Evolutionary conservation across 768 basidiomycete species (phyloP), one percentile per base, ranked within the genome.

Genomic region (Suillus luteus): DNA sequence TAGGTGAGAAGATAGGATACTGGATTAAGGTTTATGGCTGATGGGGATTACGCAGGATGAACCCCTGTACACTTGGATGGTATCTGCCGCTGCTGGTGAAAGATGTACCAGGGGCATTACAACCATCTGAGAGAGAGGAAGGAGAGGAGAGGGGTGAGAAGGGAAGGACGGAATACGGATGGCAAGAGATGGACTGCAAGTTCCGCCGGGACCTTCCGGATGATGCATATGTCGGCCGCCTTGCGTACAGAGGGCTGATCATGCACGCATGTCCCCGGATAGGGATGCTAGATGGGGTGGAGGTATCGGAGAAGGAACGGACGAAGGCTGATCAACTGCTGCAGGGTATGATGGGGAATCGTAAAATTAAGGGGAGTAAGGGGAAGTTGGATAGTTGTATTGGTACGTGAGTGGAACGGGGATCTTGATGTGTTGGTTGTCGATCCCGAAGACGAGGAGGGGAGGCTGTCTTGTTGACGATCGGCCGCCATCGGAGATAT

Each of bases 61-160:
- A 99, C 72, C 96, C 97, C 61, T 94, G 92, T 68, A 98, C 96
- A 22, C 87, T 98, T 12, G 93, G 93, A 7, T 96, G 94, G 91
- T 99, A 99, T 76, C 82, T 97, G 40, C 95, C 97, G 27, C 78
- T 98, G 61, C 82, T 95, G 59, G 86, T 92, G 63, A 81, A 84
- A 68, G 87, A 88, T 69, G 79, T 85, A 60, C 85, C 85, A 68
- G 88, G 86, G 11, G 89, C 85, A 63, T 73, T 89, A 69, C 86
- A 89, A 70, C 86, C 88, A 38, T 86, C 85, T 24, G 86, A 85
- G 65, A 64, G 71, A 67, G 44, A 70, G 67, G 64, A 69, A 58
- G 55, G 71, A 69, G 69, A 67, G 66, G 67, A 66, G 64, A 71
- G 73, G 75, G 72, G 71, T 65, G 78, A 74, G 68, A 75, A 74